Base-by-base conservation (phyloP, 768 basidiomycete species). In the Termitomyces titanicus region DNA sequence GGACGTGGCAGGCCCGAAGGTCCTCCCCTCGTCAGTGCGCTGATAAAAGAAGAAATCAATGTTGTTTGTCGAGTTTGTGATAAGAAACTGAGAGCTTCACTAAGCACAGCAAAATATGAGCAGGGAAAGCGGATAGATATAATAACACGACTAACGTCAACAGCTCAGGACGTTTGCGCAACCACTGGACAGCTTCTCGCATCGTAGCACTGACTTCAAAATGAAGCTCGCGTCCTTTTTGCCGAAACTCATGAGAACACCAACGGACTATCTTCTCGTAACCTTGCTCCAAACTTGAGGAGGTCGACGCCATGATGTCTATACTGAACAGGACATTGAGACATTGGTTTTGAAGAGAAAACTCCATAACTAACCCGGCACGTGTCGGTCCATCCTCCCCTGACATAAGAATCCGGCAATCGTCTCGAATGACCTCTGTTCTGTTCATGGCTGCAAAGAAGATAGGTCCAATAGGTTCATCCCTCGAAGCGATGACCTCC, bases 361-460 rank as follows among this genome's bases (percentile, higher is more conserved):
- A 11, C 11, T 17, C 39, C 25, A 44, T 37, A n/a, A 64, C 77
- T 38, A 58, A 92, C 89, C 89, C 92, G 31, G 88, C 87, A 62
- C 79, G 79, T 0, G 89, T 89, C 2, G 89, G 83, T 9, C 88
- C 85, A 33, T 87, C 86, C 63, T 92, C 91, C 0, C 92, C 92
- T 3, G 87, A 80, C 82, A 98, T 87, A 8, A 99, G 77, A 2
- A 94, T 83, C 44, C 86, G 77, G 67, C 94, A 97, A 65, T 97
- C 93, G 12, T 79, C 79, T 33, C 94, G 79, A 57, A 99, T 95
- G 42, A 73, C 74, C 62, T 90, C 87, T 0, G 91, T 86, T 66
- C 89, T 89, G 69, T 92, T 89, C 85, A 98, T 89, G 0, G 91
- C 89, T 3, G 78, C 72, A 67, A 98, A 98, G 64, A 99, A 87